Percentiles rank a stretch among this genome's conserved stretches.
phyloP scores from a whole-genome alignment of 495 filamentous ascomycete species.

The Penicillium lividum region DNA sequence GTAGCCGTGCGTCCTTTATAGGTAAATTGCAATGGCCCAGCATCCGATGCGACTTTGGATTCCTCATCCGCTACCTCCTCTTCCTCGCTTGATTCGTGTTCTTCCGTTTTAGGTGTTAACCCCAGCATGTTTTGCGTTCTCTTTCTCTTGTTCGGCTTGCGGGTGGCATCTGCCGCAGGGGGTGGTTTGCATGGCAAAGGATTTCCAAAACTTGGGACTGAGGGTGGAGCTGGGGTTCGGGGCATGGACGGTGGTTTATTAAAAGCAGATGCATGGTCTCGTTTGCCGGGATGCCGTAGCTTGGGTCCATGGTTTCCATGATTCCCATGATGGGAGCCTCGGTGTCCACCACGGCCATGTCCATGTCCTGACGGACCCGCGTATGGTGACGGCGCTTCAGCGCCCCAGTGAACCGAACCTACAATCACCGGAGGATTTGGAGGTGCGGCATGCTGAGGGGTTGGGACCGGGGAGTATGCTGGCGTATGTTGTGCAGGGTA shows the following conservation, averaged over 20 bases:
- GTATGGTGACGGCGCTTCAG: slow-evolving; percentile 40
- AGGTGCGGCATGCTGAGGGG: slow-evolving; percentile 26
- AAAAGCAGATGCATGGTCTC: slow-evolving; percentile 45
- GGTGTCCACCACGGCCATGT: slow-evolving; percentile 15
- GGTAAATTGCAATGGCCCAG: slow-evolving; percentile 43
- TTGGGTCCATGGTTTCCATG: slow-evolving; percentile 41
- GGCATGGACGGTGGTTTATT: slow-evolving; percentile 40
- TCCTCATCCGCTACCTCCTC: slow-evolving; percentile 77
- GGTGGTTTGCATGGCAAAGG: slow-evolving; percentile 64
- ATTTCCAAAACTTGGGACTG: slow-evolving; percentile 63
- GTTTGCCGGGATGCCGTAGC: slow-evolving; percentile 38
- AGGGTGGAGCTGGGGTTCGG: slow-evolving; percentile 52
- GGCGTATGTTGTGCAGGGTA: slow-evolving; percentile 28
- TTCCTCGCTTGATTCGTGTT: slow-evolving; percentile 68
- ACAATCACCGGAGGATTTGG: slow-evolving; percentile 51
- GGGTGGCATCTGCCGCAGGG: slow-evolving; percentile 36
- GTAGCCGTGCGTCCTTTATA: slow-evolving; percentile 44
- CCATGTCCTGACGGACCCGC: slow-evolving; percentile 26
- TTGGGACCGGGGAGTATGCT: slow-evolving; percentile 27
- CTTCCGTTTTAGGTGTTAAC: slow-evolving; percentile 71
- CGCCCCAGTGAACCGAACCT: slow-evolving; percentile 59
- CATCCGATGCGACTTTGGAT: slow-evolving; percentile 43
- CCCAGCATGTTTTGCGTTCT: slow-evolving; percentile 77
- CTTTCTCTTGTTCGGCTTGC: slow-evolving; percentile 73
- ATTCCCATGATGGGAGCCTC: slow-evolving; percentile 47